Evolutionary conservation across 2,329 filamentous ascomycete species (phyloP), one percentile per base, ranked within the genome.

Genomic region (Raffaelea arxii): DNA sequence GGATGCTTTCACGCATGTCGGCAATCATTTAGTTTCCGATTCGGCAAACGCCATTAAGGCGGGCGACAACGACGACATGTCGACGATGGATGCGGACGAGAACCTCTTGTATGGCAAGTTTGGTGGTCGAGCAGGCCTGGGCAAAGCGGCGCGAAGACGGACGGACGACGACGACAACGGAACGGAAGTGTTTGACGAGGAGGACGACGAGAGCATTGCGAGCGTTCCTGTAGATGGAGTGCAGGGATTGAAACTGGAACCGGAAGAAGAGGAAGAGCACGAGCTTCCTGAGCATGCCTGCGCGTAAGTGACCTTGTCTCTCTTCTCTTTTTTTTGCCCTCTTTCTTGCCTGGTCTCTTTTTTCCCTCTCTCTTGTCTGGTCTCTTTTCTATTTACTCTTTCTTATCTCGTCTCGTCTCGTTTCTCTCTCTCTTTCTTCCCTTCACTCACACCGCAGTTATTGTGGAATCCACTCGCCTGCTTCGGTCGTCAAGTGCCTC

Each of bases 381-480:
- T n/a, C n/a, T n/a, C n/a, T n/a, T n/a, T n/a, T n/a, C n/a, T n/a
- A n/a, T n/a, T n/a, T n/a, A n/a, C n/a, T n/a, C n/a, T n/a, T n/a
- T n/a, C n/a, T n/a, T n/a, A n/a, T n/a, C n/a, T n/a, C n/a, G n/a
- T n/a, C n/a, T n/a, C n/a, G n/a, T n/a, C n/a, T n/a, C n/a, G n/a
- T n/a, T n/a, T n/a, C n/a, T n/a, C n/a, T n/a, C n/a, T n/a, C n/a
- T n/a, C n/a, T n/a, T n/a, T n/a, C n/a, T n/a, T n/a, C n/a, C n/a
- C n/a, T n/a, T n/a, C n/a, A n/a, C n/a, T n/a, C n/a, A n/a, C n/a
- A n/a, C 51, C 51, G 41, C 62, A 92, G 88, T 35, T 96, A 96
- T 66, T 98, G 92, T 63, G 92, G 92, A 49, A 98, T 98, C 53
- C 92, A 98, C 69, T 94, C 94, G 49, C 84, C 92, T 2, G 84